phyloP scores from a whole-genome alignment of 2,329 filamentous ascomycete genomes.

The Madurella fahalii region DNA sequence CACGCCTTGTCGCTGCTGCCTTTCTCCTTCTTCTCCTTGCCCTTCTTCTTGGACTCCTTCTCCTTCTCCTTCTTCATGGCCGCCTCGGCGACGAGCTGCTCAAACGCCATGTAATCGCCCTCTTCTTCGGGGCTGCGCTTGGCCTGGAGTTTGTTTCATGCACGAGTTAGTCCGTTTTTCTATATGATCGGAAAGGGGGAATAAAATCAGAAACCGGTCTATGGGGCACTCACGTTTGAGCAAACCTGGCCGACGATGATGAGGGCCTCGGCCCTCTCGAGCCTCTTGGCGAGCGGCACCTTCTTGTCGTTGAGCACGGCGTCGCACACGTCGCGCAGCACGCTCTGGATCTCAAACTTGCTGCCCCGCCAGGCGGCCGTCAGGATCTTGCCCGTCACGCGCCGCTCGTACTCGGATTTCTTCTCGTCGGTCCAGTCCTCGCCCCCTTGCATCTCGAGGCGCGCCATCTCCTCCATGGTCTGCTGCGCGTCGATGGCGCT shows the following conservation, averaged over 20 bases:
- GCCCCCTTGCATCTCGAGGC: constrained; percentile 87
- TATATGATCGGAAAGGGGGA: background rate
- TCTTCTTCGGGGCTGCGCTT: constrained; percentile 90
- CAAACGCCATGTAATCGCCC: constrained; percentile 97
- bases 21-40: constrained; percentile 47
- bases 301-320: constrained; percentile 74
- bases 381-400: constrained; percentile 95
- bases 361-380: constrained; percentile 93
- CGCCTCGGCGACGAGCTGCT: constrained; percentile 94
- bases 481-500: constrained; percentile 96
- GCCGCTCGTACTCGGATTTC: constrained; percentile 90
- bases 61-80: constrained; percentile 79
- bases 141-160: constrained; percentile 54
- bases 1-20: constrained; percentile 18
- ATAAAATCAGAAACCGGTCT: background rate
- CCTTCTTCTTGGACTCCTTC: constrained; percentile 68
- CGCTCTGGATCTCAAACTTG: constrained; percentile 97
- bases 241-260: constrained; percentile 87
- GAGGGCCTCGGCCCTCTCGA: constrained; percentile 87
- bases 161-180: background rate
- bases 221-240: constrained; percentile 61
- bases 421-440: constrained; percentile 99
- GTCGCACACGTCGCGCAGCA: constrained; percentile 92
- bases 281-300: constrained; percentile 74
- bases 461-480: constrained; percentile 99